Evolutionary conservation across 2,329 filamentous ascomycete species (phyloP), one percentile per base, ranked within the genome.

Genomic region (Fusarium pseudonygamai): DNA sequence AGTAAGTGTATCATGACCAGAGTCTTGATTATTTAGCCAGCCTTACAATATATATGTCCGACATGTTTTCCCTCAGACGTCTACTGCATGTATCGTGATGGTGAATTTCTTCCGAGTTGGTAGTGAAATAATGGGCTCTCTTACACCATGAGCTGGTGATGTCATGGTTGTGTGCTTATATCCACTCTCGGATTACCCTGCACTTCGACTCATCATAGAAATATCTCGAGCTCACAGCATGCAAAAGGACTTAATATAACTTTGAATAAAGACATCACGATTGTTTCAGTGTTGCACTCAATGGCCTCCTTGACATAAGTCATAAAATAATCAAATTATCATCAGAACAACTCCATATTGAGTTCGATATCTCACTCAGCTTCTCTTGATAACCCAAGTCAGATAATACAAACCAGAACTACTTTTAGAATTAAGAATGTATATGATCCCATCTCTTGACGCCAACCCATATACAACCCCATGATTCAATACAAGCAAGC

Each of bases 11-110:
- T 14, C 13, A 5, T 16, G n/a, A 28, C 8, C 18, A 16, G 1
- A n/a, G 1, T 6, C 4, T 16, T 32, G 18, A 15, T 16, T 30
- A 6, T 5, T 32, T 18, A 4, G 3, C 50, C n/a, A 15, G 24
- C 26, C 79, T 47, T 69, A 81, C 82, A 55, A 75, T 71, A 56
- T 83, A 82, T 13, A 82, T 74, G 13, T 83, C 80, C 60, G 80
- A 77, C 59, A 69, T 77, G 9, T 40, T 65, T 18, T 7, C 7
- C 7, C 20, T n/a, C 3, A n/a, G 20, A 32, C 7, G 10, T 4
- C 24, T 40, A 10, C 15, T 37, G 36, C 18, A 30, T 36, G n/a
- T 22, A 46, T 64, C 30, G 52, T 60, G 37, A 49, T 43, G 28
- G 14, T 30, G 36, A 34, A 46, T 28, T 50, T 36, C n/a, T 50